Evolutionary conservation across 345 rosid species (phyloP).

Genomic region (Acer campestre): DNA sequence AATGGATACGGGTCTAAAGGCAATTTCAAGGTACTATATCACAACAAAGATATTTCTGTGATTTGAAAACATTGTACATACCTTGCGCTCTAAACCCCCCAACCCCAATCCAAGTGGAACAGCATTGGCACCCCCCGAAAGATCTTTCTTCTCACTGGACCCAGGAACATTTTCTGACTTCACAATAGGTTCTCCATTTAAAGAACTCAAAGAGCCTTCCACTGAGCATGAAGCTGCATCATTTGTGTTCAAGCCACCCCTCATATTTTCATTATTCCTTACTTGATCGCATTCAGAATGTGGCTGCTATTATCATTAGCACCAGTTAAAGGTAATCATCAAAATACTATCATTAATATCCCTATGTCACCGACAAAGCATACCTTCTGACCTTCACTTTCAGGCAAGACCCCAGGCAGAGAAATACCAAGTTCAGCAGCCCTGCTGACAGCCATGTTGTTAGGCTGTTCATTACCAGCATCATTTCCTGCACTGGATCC

Average conservation of each 20-base stretch:
- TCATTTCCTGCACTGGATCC: slow-evolving; percentile 31
- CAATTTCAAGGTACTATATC: background rate
- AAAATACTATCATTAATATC: slow-evolving; percentile 2
- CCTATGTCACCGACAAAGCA: slow-evolving; percentile 18
- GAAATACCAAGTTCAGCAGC: slow-evolving; percentile 38
- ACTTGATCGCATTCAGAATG: slow-evolving; percentile 29
- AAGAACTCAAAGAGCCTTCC: slow-evolving; percentile 31
- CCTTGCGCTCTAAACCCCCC: slow-evolving; percentile 87
- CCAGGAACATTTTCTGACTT: slow-evolving; percentile 40
- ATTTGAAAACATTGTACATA: slow-evolving; percentile 21
- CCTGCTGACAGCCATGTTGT: slow-evolving; percentile 28
- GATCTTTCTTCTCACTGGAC: slow-evolving; percentile 41
- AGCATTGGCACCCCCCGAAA: slow-evolving; percentile 37
- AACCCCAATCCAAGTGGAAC: slow-evolving; percentile 89
- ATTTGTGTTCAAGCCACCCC: slow-evolving; percentile 37
- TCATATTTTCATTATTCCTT: slow-evolving; percentile 27
- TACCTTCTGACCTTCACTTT: slow-evolving; percentile 50
- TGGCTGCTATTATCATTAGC: slow-evolving; percentile 32
- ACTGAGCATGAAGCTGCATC: slow-evolving; percentile 32
- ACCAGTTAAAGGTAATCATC: slow-evolving; percentile 14
- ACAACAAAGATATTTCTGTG: background rate
- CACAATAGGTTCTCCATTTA: slow-evolving; percentile 31
- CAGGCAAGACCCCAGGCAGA: slow-evolving; percentile 25
- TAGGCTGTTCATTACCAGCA: slow-evolving; percentile 33
- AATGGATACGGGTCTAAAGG: background rate